Evolutionary conservation across 306 rosid genomes (phyloP).

Genomic region (Albizia julibrissin): DNA sequence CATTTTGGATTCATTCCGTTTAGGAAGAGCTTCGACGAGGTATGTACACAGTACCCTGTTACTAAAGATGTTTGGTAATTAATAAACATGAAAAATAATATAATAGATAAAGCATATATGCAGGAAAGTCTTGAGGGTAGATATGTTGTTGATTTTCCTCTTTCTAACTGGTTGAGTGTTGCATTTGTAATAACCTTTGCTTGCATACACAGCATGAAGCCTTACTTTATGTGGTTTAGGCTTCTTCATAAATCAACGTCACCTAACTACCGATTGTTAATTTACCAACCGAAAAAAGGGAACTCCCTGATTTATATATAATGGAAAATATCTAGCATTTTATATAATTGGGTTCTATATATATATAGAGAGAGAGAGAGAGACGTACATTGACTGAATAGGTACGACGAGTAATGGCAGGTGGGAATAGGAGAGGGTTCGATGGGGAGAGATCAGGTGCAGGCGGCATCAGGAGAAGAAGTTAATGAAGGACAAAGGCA

Average conservation of each 20-base stretch:
- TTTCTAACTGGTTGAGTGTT: neutral
- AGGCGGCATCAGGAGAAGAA: conserved; percentile 51
- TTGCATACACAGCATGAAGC: conserved; percentile 49
- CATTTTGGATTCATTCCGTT: conserved; percentile 69
- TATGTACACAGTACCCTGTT: neutral
- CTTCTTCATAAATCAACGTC: conserved; percentile 36
- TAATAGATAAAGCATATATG: neutral
- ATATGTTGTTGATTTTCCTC: conserved; percentile 7
- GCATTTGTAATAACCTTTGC: conserved; percentile 38
- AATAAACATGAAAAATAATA: neutral
- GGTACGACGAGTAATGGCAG: conserved; percentile 34
- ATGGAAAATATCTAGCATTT: conserved; percentile 24
- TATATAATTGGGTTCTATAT: neutral
- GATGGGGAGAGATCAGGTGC: conserved; percentile 54
- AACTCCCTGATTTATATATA: neutral
- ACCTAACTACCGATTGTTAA: conserved; percentile 36
- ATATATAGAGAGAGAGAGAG: neutral
- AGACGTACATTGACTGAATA: neutral
- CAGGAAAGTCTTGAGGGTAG: conserved; percentile 27
- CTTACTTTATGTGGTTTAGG: conserved; percentile 31
- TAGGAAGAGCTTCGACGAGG: conserved; percentile 61
- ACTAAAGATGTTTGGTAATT: neutral
- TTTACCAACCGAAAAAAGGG: neutral
- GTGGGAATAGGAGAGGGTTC: conserved; percentile 75
- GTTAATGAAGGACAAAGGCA: conserved; percentile 44